phyloP scores from a whole-genome alignment of 352 stramenopile genomes.

The Globisporangium paroecandrum region DNA sequence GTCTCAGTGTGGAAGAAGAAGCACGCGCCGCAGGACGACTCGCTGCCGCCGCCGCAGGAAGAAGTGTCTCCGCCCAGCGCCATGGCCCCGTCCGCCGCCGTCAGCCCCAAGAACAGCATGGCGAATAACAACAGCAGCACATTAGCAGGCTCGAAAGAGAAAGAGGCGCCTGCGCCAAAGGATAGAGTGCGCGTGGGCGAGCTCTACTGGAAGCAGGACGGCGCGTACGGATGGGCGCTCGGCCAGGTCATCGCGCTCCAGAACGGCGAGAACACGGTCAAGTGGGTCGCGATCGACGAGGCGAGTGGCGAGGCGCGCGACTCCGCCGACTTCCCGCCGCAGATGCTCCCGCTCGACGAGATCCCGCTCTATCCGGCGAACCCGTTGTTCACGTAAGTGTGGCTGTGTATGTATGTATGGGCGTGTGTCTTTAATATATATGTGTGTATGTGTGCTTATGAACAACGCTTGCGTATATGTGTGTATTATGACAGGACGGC shows the following conservation, averaged over 20 bases:
- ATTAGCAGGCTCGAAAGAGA: neutral
- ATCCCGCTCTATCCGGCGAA: slow-evolving; percentile 67
- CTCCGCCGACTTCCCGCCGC: slow-evolving; percentile 20
- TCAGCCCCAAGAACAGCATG: neutral
- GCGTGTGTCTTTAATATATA: slow-evolving; percentile 7
- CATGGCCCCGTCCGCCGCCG: neutral
- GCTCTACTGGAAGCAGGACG: slow-evolving; percentile 80
- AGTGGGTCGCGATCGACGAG: slow-evolving; percentile 61
- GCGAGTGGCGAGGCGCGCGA: slow-evolving; percentile 46
- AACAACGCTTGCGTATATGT: neutral
- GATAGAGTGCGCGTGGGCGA: slow-evolving; percentile 56
- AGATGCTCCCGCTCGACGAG: slow-evolving; percentile 39
- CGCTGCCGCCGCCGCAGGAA: slow-evolving; percentile 2
- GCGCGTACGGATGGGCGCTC: slow-evolving; percentile 54
- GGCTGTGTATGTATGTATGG: neutral
- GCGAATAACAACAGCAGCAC: neutral
- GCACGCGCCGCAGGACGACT: neutral
- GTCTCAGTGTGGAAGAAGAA: neutral
- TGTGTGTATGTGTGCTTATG: neutral
- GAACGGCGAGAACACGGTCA: slow-evolving; percentile 19
- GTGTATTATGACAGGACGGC: slow-evolving; percentile 32
- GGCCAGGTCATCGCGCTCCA: slow-evolving; percentile 64
- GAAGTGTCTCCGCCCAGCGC: neutral
- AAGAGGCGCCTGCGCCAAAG: neutral
- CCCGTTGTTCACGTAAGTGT: slow-evolving; percentile 49